Conservation (phyloP, 75 land plant species). For the Chamaecyparis obtusa region DNA sequence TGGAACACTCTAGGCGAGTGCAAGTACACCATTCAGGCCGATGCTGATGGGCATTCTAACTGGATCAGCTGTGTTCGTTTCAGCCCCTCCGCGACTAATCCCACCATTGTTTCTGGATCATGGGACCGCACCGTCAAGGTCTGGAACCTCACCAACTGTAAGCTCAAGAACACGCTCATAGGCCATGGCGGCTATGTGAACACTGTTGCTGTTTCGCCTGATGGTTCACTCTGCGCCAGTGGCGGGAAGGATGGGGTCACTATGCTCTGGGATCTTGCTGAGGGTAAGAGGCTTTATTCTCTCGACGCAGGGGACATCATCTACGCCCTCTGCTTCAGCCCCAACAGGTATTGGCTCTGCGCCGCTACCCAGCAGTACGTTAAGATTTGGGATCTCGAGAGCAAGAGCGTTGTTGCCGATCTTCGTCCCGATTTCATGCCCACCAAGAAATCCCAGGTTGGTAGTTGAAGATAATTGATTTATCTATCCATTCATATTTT, state of each 20-base stretch:
- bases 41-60: conserved; percentile 35
- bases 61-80: conserved; percentile 52
- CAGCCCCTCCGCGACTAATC: conserved; percentile 36
- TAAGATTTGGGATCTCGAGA: conserved; percentile 75
- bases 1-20: conserved; percentile 93
- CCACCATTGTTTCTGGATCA: conserved; percentile 64
- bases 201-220: conserved; percentile 81
- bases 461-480: too few relatives aligned
- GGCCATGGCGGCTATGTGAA: conserved; percentile 83
- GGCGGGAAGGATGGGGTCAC: conserved; percentile 90
- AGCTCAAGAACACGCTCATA: conserved; percentile 37
- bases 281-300: conserved; percentile 58
- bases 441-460: conserved; percentile 20
- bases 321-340: conserved; percentile 58
- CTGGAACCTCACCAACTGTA: conserved; percentile 70
- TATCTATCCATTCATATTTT: too few relatives aligned
- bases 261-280: conserved; percentile 78
- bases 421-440: conserved; percentile 40
- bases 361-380: conserved; percentile 56
- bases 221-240: conserved; percentile 83
- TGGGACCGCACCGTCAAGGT: conserved; percentile 67
- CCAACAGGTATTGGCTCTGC: conserved; percentile 71
- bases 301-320: conserved; percentile 54
- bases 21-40: conserved; percentile 70
- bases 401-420: conserved; percentile 59